Conservation (phyloP, 495 filamentous ascomycete species). For the Penicillium egyptiacum region DNA sequence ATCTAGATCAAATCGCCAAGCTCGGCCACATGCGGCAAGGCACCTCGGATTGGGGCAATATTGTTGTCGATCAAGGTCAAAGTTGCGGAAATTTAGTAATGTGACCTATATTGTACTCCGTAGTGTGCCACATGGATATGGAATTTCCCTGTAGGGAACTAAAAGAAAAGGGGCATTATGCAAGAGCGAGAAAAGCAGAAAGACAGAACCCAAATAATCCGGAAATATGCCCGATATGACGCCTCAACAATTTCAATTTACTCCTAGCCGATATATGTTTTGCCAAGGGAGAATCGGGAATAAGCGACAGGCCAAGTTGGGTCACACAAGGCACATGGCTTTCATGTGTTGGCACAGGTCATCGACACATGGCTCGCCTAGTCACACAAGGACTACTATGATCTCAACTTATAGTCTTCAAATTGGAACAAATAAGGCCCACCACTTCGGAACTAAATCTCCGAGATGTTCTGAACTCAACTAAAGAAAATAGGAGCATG, state of each 20-base stretch:
- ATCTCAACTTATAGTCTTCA: neutral
- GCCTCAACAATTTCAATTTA: neutral
- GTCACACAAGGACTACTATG: neutral
- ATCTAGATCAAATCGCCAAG: conserved; percentile 5
- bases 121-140: conserved; percentile 1
- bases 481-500: neutral
- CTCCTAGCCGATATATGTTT: neutral
- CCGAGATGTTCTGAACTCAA: neutral
- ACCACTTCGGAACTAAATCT: too few relatives aligned
- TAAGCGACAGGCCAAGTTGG: neutral
- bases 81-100: neutral
- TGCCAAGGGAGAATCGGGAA: neutral
- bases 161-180: neutral
- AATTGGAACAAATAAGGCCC: too few relatives aligned
- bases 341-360: conserved; percentile 7
- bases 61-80: conserved; percentile 3
- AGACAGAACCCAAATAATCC: neutral
- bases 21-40: conserved; percentile 5
- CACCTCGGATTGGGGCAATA: neutral
- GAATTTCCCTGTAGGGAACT: neutral
- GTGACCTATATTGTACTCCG: neutral
- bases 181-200: neutral
- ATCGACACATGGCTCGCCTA: neutral
- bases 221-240: neutral
- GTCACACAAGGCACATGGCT: conserved; percentile 4